phyloP scores from a whole-genome alignment of 2,329 filamentous ascomycete genomes.

The Aspergillus sp. region DNA sequence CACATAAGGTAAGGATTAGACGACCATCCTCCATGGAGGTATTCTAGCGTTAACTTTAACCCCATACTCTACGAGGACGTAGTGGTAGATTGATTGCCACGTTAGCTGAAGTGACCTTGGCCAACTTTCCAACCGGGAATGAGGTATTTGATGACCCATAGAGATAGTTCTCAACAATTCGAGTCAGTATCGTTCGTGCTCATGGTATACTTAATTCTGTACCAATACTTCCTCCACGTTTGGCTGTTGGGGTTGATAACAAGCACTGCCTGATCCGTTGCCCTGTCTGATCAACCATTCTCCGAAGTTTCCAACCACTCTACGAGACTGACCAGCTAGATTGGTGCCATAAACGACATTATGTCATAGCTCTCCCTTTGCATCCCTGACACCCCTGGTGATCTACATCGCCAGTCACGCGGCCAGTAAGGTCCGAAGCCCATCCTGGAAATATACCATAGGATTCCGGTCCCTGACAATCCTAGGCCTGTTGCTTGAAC shows the following conservation, averaged over 20 bases:
- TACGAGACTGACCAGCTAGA: neutral
- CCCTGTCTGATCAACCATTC: neutral
- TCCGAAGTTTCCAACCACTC: neutral
- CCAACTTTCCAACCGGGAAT: neutral
- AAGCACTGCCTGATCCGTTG: neutral
- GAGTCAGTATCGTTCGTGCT: neutral
- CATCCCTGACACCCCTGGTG: neutral
- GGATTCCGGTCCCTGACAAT: neutral
- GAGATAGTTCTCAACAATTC: neutral
- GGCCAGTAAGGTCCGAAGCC: neutral
- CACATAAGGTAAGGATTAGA: neutral
- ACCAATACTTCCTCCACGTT: neutral
- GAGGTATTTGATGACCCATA: neutral
- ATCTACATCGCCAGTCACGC: neutral
- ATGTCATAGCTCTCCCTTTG: neutral
- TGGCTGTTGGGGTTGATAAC: neutral
- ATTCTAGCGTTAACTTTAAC: neutral
- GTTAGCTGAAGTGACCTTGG: neutral
- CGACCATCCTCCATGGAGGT: neutral
- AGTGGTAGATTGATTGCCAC: neutral
- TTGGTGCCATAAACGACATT: neutral
- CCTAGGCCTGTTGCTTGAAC: neutral
- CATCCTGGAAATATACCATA: too few relatives aligned
- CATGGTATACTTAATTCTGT: neutral
- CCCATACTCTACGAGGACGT: neutral